A percentile compares a stretch with the other conserved stretches of the same genome.
Evolutionary conservation across 2,329 filamentous ascomycete genomes (phyloP).

Genomic region (Fusarium denticulatum): DNA sequence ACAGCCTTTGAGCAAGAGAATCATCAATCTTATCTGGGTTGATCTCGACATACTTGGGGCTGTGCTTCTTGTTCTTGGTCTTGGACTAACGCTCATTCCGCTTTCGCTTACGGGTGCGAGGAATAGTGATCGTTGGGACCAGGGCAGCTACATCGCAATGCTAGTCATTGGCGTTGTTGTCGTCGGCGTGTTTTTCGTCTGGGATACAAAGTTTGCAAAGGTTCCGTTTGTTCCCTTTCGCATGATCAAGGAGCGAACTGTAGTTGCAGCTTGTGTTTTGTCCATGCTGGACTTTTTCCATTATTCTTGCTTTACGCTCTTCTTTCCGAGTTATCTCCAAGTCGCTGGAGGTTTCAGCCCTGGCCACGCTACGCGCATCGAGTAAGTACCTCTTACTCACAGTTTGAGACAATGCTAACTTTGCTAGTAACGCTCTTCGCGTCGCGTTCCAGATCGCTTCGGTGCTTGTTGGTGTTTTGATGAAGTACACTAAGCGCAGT

Average conservation of each 20-base stretch:
- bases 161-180: constrained; percentile 43
- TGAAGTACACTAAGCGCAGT: constrained; percentile 50
- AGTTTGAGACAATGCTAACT: fast-evolving
- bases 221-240: constrained; percentile 52
- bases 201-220: constrained; percentile 51
- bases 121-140: constrained; percentile 46
- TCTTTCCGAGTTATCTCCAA: constrained; percentile 54
- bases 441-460: constrained; percentile 52
- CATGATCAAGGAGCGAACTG: constrained; percentile 52
- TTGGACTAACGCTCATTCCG: constrained; percentile 49
- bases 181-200: constrained; percentile 45
- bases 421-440: constrained; percentile 41
- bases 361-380: constrained; percentile 50
- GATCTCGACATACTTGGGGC: constrained; percentile 50
- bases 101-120: constrained; percentile 50
- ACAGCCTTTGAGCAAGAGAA: constrained; percentile 32
- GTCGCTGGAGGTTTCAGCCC: constrained; percentile 50
- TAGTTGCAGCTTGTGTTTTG: constrained; percentile 51
- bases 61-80: constrained; percentile 46
- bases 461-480: constrained; percentile 47
- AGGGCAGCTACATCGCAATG: constrained; percentile 50
- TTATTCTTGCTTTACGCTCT: constrained; percentile 52
- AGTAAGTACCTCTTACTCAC: constrained; percentile 22
- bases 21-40: constrained; percentile 39
- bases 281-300: constrained; percentile 51